phyloP scores from a whole-genome alignment of 1,284 basidiomycete genomes.

The Inonotus hispidus region DNA sequence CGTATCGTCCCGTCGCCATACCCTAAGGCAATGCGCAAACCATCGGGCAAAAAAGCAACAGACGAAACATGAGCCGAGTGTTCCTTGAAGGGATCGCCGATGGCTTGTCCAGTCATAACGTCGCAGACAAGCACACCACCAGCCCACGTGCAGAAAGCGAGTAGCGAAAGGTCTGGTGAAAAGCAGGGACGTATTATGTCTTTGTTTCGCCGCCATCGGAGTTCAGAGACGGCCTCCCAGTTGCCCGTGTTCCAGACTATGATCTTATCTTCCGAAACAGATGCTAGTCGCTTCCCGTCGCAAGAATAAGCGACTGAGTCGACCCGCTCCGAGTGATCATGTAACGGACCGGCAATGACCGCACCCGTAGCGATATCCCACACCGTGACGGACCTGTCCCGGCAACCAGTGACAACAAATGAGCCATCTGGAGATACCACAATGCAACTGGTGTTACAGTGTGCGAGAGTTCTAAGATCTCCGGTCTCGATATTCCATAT shows the following conservation, averaged over 20 bases:
- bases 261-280: neutral
- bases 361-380: conserved; percentile 1
- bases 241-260: conserved; percentile 1
- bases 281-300: conserved; percentile 5
- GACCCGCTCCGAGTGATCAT: neutral
- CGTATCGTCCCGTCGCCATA: conserved; percentile 99
- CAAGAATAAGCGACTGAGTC: neutral
- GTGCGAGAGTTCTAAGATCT: no score
- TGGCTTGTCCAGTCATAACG: neutral
- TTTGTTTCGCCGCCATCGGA: neutral
- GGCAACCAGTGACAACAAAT: neutral
- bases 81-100: neutral
- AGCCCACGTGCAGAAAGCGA: neutral
- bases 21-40: conserved; percentile 55
- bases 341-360: neutral
- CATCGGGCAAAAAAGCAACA: conserved; percentile 15
- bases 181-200: neutral
- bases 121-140: conserved; percentile 1
- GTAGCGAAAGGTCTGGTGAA: neutral
- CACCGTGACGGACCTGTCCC: neutral
- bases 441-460: no score
- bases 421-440: neutral
- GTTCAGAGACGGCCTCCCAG: neutral
- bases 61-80: neutral
- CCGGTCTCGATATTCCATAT: neutral